Percentiles rank a stretch among this genome's conserved stretches.
phyloP scores from a whole-genome alignment of 2,329 filamentous ascomycete species.

The Celoporthe dispersa region DNA sequence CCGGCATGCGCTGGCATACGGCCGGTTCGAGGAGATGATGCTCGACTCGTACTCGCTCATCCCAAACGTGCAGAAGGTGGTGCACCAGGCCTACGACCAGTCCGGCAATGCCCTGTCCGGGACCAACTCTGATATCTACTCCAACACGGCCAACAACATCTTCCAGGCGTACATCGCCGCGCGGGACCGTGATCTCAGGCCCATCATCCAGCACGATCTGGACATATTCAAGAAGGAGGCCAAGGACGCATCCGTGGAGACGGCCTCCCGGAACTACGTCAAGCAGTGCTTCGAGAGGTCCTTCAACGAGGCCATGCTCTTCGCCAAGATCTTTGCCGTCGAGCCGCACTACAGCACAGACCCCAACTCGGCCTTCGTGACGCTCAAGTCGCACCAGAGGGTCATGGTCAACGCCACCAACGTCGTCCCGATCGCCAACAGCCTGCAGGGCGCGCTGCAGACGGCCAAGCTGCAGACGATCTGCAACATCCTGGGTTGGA shows the following conservation, averaged over 20 bases:
- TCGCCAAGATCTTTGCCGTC: conserved; percentile 59
- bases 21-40: conserved; percentile 63
- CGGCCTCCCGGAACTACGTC: conserved; percentile 60
- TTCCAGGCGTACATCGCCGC: conserved; percentile 58
- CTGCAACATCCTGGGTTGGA: conserved; percentile 62
- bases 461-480: conserved; percentile 52
- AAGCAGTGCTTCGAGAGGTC: conserved; percentile 65
- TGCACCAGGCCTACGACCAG: conserved; percentile 56
- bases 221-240: conserved; percentile 58
- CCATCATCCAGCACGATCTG: conserved; percentile 57
- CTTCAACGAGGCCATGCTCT: conserved; percentile 58
- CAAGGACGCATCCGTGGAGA: conserved; percentile 55
- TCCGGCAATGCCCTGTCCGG: conserved; percentile 51
- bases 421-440: conserved; percentile 54
- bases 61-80: conserved; percentile 58
- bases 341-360: conserved; percentile 58
- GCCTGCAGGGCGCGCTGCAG: conserved; percentile 55
- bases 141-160: conserved; percentile 58
- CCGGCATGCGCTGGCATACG: conserved; percentile 62
- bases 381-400: conserved; percentile 54
- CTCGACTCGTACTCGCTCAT: conserved; percentile 60
- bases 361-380: conserved; percentile 54
- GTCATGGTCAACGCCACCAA: conserved; percentile 59
- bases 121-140: conserved; percentile 56
- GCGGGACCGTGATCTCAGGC: conserved; percentile 58